Conservation (phyloP, 805 yeast species). For the Hanseniaspora taiwanica region DNA sequence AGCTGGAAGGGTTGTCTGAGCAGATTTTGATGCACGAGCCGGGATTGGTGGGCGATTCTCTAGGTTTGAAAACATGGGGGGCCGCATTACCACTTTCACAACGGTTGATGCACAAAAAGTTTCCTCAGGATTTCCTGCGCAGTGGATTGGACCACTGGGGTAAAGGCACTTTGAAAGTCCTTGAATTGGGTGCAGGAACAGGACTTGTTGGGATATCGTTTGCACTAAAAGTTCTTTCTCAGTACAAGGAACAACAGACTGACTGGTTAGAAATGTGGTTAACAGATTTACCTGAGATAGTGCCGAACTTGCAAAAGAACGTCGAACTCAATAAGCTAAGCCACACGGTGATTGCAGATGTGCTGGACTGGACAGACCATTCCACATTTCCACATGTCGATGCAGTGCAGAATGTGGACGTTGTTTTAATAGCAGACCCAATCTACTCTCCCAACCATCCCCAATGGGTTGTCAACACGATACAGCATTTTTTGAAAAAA, state of each 20-base stretch:
- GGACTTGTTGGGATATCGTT: conserved; percentile 77
- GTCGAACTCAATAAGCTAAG: conserved; percentile 22
- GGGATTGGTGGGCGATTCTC: conserved; percentile 68
- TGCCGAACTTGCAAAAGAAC: conserved; percentile 52
- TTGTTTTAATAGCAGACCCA: conserved; percentile 75
- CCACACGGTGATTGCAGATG: conserved; percentile 27
- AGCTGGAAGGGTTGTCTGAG: conserved; percentile 26
- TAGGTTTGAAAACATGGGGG: conserved; percentile 96
- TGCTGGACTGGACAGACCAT: conserved; percentile 72
- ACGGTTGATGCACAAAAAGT: conserved; percentile 28
- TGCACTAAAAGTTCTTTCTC: conserved; percentile 14
- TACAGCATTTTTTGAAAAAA: conserved; percentile 31
- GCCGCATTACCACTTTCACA: conserved; percentile 61
- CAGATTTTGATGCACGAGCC: conserved; percentile 52
- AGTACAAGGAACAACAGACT: not conserved
- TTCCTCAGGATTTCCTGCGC: conserved; percentile 5
- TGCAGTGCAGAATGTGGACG: conserved; percentile 29
- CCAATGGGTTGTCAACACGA: conserved; percentile 48
- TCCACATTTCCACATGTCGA: conserved; percentile 21
- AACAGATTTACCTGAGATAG: conserved; percentile 73
- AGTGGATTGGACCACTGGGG: too few relatives aligned
- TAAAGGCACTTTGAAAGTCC: conserved; percentile 17
- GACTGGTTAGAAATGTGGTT: conserved; percentile 32
- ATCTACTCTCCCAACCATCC: conserved; percentile 81
- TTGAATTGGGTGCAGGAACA: conserved; percentile 93